phyloP scores from a whole-genome alignment of 176 grass and related monocot genomes.

The Oryza officinalis region DNA sequence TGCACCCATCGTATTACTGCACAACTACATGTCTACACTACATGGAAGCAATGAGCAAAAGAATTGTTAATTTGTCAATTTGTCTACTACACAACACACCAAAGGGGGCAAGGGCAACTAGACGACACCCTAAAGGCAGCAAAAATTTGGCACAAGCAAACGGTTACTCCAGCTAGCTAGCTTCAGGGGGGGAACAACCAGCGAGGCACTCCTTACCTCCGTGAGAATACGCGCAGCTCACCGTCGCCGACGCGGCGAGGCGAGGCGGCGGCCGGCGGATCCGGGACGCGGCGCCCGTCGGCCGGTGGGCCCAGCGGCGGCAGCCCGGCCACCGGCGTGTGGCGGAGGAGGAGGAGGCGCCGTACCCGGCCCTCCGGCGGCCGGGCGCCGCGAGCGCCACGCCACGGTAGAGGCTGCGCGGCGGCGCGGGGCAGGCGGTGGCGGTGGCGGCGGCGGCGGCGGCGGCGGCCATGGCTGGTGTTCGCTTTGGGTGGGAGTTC shows the following conservation, averaged over 20 bases:
- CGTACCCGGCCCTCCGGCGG: constrained; percentile 17
- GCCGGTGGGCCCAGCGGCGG: constrained; percentile 25
- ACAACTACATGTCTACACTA: neutral
- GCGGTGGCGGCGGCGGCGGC: constrained; percentile 7
- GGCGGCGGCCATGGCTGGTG: constrained; percentile 40
- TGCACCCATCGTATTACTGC: neutral
- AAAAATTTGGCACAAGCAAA: neutral
- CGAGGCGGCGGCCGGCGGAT: constrained; percentile 26
- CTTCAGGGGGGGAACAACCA: neutral
- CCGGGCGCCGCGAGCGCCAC: neutral
- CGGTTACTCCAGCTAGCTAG: neutral
- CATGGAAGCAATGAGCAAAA: neutral
- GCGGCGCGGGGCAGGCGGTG: neutral
- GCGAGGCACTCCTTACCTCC: constrained; percentile 31
- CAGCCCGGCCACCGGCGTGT: constrained; percentile 29
- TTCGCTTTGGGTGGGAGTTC: neutral
- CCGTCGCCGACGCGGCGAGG: neutral
- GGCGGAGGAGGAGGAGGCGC: constrained; percentile 30
- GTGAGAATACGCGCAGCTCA: constrained; percentile 43
- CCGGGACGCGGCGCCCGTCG: neutral
- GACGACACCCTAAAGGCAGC: neutral
- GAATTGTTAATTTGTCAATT: neutral
- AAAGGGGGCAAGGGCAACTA: neutral
- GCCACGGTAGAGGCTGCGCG: constrained; percentile 21
- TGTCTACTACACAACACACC: neutral